Conservation (phyloP, 169 alveolate genomes). For the Toxoplasma gondii region DNA sequence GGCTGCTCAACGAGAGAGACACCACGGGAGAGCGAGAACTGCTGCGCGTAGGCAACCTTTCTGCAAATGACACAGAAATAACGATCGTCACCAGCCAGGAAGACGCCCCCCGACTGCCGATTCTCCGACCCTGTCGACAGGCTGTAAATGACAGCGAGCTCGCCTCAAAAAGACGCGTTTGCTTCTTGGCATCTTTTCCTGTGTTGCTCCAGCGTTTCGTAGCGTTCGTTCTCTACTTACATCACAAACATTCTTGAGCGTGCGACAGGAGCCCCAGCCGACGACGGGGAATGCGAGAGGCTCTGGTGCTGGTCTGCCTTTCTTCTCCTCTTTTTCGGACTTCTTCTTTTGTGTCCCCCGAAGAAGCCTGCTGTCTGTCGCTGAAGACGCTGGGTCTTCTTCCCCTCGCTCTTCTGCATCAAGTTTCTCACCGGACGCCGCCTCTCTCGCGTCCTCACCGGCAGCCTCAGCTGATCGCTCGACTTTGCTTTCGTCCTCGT, state of each 20-base stretch:
- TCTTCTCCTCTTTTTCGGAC: neutral
- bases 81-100: no score
- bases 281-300: neutral
- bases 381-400: neutral
- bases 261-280: neutral
- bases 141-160: no score
- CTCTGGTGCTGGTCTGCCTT: neutral
- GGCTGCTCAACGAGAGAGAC: no score
- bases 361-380: no score
- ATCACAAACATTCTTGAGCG: neutral
- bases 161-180: no score
- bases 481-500: neutral
- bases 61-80: no score
- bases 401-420: neutral
- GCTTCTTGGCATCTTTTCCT: neutral
- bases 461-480: neutral
- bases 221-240: neutral
- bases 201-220: no score
- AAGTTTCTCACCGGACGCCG: neutral
- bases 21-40: no score
- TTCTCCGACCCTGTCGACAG: no score
- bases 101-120: no score
- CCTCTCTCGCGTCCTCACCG: neutral
- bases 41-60: no score
- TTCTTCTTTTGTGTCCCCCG: neutral